Conservation (phyloP, 164 flowering plant species). For the Tetracentron sinense region DNA sequence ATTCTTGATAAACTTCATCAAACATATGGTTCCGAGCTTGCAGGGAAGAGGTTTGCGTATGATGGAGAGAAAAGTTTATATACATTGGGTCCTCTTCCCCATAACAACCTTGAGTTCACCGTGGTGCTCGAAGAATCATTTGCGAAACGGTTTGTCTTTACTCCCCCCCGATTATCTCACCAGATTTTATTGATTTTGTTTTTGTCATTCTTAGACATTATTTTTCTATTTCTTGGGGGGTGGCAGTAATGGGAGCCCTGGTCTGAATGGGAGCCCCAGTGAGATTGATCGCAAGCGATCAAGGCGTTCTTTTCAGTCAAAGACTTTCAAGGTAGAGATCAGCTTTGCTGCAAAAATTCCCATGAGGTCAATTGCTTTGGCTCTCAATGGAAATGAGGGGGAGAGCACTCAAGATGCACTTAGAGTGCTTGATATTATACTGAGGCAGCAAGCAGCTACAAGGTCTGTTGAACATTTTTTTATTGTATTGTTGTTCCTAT, state of each 20-base stretch:
- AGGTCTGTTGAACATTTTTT: constrained; percentile 30
- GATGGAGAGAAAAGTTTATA: constrained; percentile 68
- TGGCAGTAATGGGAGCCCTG: constrained; percentile 30
- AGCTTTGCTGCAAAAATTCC: constrained; percentile 58
- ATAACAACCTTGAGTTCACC: constrained; percentile 43
- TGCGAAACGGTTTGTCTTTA: constrained; percentile 35
- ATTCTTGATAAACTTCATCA: constrained; percentile 50
- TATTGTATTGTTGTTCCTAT: no score
- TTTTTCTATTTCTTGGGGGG: neutral
- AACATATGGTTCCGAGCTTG: constrained; percentile 55
- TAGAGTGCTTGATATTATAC: constrained; percentile 62
- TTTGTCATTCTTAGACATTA: neutral
- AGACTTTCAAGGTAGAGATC: constrained; percentile 49
- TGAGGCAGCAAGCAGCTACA: constrained; percentile 72
- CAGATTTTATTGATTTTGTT: neutral
- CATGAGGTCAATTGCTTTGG: constrained; percentile 38
- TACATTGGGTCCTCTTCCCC: constrained; percentile 68
- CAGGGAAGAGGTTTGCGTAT: constrained; percentile 55
- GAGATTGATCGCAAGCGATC: constrained; percentile 40
- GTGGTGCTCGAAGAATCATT: constrained; percentile 60
- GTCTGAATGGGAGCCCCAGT: constrained; percentile 29
- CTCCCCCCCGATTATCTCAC: neutral
- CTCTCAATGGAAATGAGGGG: constrained; percentile 41
- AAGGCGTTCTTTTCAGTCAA: constrained; percentile 41
- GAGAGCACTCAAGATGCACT: constrained; percentile 55